These are phyloP conservation scores for Mrakia gelida DNA, from an alignment of 768 basidiomycete genomes.

Conservation along the genomic window DNA sequence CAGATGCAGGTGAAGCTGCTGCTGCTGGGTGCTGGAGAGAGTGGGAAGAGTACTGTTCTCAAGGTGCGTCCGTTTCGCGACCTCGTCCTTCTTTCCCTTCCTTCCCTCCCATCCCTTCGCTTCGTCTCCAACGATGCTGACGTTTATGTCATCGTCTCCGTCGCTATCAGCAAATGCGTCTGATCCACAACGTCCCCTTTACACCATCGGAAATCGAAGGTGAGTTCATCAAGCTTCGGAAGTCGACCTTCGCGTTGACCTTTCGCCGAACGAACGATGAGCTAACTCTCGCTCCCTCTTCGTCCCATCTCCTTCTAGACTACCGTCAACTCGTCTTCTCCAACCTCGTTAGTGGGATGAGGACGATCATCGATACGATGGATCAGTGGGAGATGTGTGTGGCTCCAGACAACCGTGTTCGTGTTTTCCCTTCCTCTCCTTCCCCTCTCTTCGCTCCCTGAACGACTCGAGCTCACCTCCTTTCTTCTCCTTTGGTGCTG, in stretches of 20 bases:
- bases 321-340: conserved; percentile 82
- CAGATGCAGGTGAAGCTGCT: conserved; percentile 62
- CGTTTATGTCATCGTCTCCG: background rate
- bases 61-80: conserved; percentile 52
- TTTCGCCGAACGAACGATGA: background rate
- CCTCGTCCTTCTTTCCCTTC: background rate
- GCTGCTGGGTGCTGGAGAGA: conserved; percentile 86
- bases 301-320: conserved; percentile 21
- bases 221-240: background rate
- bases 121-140: background rate
- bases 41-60: conserved; percentile 86
- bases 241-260: too few species aligned
- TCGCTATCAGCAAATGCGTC: conserved; percentile 76
- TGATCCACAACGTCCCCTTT: conserved; percentile 87
- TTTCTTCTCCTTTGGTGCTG: background rate
- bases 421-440: background rate
- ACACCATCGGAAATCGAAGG: conserved; percentile 70
- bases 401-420: conserved; percentile 54
- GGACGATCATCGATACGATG: conserved; percentile 78
- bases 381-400: conserved; percentile 80
- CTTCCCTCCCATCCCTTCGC: conserved; percentile 8
- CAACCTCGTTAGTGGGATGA: conserved; percentile 82
- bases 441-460: background rate
- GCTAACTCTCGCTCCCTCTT: background rate
- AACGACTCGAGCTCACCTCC: background rate